Evolutionary conservation across 345 rosid genomes (phyloP).

Genomic region (Salix brachista): DNA sequence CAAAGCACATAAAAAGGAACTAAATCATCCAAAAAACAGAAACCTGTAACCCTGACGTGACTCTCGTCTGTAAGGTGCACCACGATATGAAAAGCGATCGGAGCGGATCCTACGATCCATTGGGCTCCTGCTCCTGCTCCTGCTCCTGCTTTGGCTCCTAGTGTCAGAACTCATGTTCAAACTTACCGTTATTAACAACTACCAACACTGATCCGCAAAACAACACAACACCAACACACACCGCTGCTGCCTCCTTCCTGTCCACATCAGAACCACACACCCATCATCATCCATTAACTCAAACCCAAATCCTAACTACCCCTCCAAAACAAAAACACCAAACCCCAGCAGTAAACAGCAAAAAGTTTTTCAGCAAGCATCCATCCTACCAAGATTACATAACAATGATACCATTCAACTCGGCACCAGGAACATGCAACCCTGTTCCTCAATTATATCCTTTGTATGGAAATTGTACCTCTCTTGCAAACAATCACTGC

Average conservation of each 20-base stretch:
- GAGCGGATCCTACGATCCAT: slow-evolving; percentile 84
- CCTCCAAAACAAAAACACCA: slow-evolving; percentile 51
- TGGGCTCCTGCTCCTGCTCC: slow-evolving; percentile 70
- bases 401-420: slow-evolving; percentile 16
- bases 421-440: slow-evolving; percentile 21
- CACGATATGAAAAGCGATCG: slow-evolving; percentile 72
- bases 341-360: slow-evolving; percentile 35
- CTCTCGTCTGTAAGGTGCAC: slow-evolving; percentile 86
- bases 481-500: slow-evolving; percentile 24
- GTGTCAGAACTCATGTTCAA: slow-evolving; percentile 61
- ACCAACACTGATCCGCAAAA: slow-evolving; percentile 44
- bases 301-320: slow-evolving; percentile 37
- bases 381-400: slow-evolving; percentile 32
- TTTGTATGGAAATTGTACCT: slow-evolving; percentile 14
- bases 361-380: slow-evolving; percentile 35
- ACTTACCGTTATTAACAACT: slow-evolving; percentile 37
- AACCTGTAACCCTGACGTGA: slow-evolving; percentile 86
- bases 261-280: slow-evolving; percentile 71
- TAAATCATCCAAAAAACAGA: slow-evolving; percentile 25
- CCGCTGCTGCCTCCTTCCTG: slow-evolving; percentile 59
- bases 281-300: slow-evolving; percentile 55
- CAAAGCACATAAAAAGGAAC: slow-evolving; percentile 10
- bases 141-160: slow-evolving; percentile 72
- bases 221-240: slow-evolving; percentile 38
- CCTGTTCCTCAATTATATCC: slow-evolving; percentile 34